A percentile compares a stretch with the other conserved stretches of the same genome.
phyloP scores from a whole-genome alignment of 2,329 filamentous ascomycete genomes.

The Amylocarpus encephaloides region DNA sequence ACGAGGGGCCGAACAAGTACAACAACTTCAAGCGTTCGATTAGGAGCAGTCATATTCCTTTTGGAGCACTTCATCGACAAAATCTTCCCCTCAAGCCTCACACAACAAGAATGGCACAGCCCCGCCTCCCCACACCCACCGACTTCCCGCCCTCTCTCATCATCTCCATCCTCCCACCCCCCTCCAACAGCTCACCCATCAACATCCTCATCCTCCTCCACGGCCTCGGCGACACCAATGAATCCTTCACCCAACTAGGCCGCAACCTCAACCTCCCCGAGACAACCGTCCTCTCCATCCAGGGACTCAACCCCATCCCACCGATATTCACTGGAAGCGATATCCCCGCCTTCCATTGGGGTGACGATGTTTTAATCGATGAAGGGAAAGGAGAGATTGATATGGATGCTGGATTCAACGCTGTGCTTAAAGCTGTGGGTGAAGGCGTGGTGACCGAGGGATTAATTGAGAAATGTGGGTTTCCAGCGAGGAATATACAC shows the following conservation, averaged over 20 bases:
- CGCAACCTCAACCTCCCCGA: constrained; percentile 56
- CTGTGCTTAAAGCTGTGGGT: constrained; percentile 35
- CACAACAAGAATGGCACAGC: neutral
- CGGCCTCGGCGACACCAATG: constrained; percentile 58
- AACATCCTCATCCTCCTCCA: constrained; percentile 64
- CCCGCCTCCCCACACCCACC: constrained; percentile 32
- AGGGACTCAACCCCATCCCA: constrained; percentile 53
- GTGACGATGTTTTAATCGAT: constrained; percentile 52
- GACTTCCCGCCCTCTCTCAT: constrained; percentile 43
- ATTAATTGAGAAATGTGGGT: constrained; percentile 39
- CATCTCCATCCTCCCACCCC: constrained; percentile 28
- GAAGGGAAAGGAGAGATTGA: constrained; percentile 45
- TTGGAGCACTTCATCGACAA: neutral
- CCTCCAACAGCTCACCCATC: constrained; percentile 34
- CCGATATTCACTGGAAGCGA: constrained; percentile 37
- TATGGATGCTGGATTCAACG: constrained; percentile 46
- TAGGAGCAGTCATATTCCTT: neutral
- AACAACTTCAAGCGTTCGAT: neutral
- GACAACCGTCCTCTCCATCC: constrained; percentile 55
- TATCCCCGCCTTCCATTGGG: constrained; percentile 46
- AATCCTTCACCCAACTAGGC: constrained; percentile 51
- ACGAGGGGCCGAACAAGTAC: neutral
- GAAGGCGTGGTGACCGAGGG: constrained; percentile 26
- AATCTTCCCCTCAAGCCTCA: neutral
- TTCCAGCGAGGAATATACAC: constrained; percentile 42